Conservation (phyloP, 176 grass and related monocot species). For the Bonia amplexicaulis region DNA sequence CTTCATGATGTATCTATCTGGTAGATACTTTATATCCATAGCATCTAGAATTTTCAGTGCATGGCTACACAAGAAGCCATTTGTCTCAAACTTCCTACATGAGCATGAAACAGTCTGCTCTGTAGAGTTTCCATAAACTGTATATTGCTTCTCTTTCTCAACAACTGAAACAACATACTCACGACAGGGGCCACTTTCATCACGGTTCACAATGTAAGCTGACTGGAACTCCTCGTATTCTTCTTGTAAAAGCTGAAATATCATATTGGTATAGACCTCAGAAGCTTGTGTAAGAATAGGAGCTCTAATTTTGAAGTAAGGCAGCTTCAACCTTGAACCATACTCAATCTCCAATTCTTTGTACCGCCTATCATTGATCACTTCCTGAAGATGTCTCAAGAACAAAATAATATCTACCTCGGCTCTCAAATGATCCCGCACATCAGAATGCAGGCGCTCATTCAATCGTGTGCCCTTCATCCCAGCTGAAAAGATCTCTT, state of each 20-base stretch:
- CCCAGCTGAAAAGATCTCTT: conserved; percentile 47
- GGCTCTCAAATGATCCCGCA: conserved; percentile 43
- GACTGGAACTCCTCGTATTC: conserved; percentile 66
- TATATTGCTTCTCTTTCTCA: conserved; percentile 44
- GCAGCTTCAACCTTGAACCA: conserved; percentile 45
- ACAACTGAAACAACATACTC: conserved; percentile 50
- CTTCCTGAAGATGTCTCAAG: conserved; percentile 30
- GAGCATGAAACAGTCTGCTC: conserved; percentile 49
- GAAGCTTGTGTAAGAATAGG: conserved; percentile 47
- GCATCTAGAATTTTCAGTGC: conserved; percentile 57
- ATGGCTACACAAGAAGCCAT: conserved; percentile 52
- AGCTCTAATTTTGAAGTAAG: conserved; percentile 59
- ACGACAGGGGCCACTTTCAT: conserved; percentile 31
- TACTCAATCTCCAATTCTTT: conserved; percentile 48
- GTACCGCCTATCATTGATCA: conserved; percentile 42
- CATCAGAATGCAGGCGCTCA: conserved; percentile 29
- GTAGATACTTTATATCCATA: conserved; percentile 56
- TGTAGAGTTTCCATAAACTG: conserved; percentile 49
- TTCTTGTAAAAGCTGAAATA: conserved; percentile 56
- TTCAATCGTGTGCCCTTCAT: conserved; percentile 46
- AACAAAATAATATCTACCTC: conserved; percentile 35
- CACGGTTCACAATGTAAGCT: conserved; percentile 54
- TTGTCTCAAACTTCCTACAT: conserved; percentile 52
- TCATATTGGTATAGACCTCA: conserved; percentile 46
- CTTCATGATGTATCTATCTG: conserved; percentile 47